Evolutionary conservation across 2,329 filamentous ascomycete genomes (phyloP).

Genomic region (Fonsecaea pedrosoi): DNA sequence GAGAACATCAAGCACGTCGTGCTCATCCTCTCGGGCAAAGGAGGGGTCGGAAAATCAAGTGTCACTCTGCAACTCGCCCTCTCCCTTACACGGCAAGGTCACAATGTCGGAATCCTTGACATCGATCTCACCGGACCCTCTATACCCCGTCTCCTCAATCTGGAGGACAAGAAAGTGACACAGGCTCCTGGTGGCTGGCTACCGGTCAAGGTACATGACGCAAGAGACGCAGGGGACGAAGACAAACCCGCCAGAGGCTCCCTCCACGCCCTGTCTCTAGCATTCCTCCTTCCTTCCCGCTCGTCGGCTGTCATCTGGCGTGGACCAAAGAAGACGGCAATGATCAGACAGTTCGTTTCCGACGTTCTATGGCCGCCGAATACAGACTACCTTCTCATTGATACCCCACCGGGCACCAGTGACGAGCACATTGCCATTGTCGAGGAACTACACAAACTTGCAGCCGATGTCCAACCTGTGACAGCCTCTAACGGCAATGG

Average conservation of each 20-base stretch:
- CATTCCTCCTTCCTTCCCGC: constrained; percentile 81
- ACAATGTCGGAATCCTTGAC: constrained; percentile 93
- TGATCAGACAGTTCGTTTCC: constrained; percentile 94
- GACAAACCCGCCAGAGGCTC: constrained; percentile 43
- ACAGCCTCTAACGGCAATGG: constrained; percentile 34
- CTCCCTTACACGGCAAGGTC: constrained; percentile 80
- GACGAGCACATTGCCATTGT: constrained; percentile 97
- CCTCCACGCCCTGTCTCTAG: constrained; percentile 81
- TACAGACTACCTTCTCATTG: constrained; percentile 90
- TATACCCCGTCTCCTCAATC: constrained; percentile 91
- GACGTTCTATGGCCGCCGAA: constrained; percentile 84
- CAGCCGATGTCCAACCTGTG: constrained; percentile 42
- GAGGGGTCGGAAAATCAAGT: constrained; percentile 96
- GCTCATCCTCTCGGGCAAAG: constrained; percentile 88
- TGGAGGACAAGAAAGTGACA: constrained; percentile 86
- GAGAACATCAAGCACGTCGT: constrained; percentile 36
- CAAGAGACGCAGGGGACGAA: constrained; percentile 38
- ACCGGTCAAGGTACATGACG: constrained; percentile 80
- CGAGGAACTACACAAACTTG: constrained; percentile 72
- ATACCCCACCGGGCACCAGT: constrained; percentile 93
- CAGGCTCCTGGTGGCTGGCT: constrained; percentile 93
- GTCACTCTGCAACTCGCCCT: constrained; percentile 96
- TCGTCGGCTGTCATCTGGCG: constrained; percentile 96
- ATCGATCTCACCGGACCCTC: constrained; percentile 95
- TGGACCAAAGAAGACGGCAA: constrained; percentile 97